A percentile compares a stretch with the other conserved stretches of the same genome.
Conservation (phyloP, 331 rosid species). For the Dryas integrifolia region DNA sequence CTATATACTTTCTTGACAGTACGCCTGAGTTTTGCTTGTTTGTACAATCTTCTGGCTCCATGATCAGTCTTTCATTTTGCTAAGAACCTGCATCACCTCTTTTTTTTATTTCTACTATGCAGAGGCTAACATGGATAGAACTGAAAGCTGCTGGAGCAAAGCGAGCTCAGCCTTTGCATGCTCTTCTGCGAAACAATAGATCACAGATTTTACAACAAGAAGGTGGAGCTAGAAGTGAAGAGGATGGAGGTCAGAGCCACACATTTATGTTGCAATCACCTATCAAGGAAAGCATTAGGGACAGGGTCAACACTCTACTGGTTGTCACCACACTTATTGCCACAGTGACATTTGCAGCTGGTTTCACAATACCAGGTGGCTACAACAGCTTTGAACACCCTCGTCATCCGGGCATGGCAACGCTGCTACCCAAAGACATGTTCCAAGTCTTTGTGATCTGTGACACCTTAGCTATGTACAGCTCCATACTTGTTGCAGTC, state of each 20-base stretch:
- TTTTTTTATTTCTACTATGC: background rate
- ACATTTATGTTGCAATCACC: too few relatives aligned
- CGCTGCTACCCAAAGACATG: background rate
- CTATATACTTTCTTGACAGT: too few relatives aligned
- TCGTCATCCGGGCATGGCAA: background rate
- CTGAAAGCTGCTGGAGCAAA: background rate
- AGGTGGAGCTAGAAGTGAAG: too few relatives aligned
- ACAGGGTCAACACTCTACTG: constrained; percentile 6
- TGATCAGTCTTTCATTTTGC: too few relatives aligned
- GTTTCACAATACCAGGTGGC: constrained; percentile 22
- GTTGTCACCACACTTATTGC: constrained; percentile 23
- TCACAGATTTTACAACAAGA: too few relatives aligned
- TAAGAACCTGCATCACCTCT: too few relatives aligned
- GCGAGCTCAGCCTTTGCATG: background rate
- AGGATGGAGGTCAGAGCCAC: background rate
- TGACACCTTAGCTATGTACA: constrained; percentile 25
- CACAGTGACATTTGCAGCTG: constrained; percentile 23
- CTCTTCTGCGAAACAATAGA: background rate
- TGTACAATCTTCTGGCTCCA: too few relatives aligned
- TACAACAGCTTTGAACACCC: too few relatives aligned
- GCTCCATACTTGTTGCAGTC: constrained; percentile 17
- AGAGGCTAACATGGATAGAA: background rate
- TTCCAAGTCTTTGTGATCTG: constrained; percentile 14
- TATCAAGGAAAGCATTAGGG: background rate
- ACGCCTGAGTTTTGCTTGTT: too few relatives aligned